A percentile compares a stretch with the other conserved stretches of the same genome.
phyloP scores from a whole-genome alignment of 225 moss, liverwort and hornwort genomes.

The Marchantia polymorpha region DNA sequence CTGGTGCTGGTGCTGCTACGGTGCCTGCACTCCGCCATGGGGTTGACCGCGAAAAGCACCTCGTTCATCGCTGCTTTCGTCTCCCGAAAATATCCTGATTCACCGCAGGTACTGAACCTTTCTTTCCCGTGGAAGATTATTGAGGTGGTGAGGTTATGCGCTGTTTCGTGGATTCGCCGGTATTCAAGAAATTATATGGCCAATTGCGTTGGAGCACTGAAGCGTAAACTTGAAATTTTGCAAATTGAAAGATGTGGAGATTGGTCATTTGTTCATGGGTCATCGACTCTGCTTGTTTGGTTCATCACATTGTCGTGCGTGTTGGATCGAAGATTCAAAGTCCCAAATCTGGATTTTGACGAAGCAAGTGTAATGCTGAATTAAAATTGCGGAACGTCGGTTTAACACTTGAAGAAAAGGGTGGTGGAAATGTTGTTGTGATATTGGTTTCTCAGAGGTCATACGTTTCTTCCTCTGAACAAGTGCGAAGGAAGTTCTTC shows the following conservation, averaged over 20 bases:
- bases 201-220: neutral
- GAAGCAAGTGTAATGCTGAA: neutral
- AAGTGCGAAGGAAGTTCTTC: neutral
- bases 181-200: neutral
- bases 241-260: neutral
- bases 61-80: conserved; percentile 15
- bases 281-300: neutral
- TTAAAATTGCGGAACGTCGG: neutral
- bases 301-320: neutral
- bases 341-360: neutral
- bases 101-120: neutral
- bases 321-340: neutral
- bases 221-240: neutral
- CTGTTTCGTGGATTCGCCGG: neutral
- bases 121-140: neutral
- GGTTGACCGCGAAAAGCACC: neutral
- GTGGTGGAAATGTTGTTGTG: neutral
- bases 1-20: neutral
- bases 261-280: neutral
- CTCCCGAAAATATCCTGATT: conserved; percentile 11
- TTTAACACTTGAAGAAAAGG: neutral
- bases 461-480: neutral
- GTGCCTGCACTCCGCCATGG: conserved; percentile 18
- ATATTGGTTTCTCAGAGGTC: neutral
- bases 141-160: neutral